These are phyloP conservation scores for Komagataella mondaviorum DNA, from an alignment of 805 yeast genomes.

Conservation along the genomic window DNA sequence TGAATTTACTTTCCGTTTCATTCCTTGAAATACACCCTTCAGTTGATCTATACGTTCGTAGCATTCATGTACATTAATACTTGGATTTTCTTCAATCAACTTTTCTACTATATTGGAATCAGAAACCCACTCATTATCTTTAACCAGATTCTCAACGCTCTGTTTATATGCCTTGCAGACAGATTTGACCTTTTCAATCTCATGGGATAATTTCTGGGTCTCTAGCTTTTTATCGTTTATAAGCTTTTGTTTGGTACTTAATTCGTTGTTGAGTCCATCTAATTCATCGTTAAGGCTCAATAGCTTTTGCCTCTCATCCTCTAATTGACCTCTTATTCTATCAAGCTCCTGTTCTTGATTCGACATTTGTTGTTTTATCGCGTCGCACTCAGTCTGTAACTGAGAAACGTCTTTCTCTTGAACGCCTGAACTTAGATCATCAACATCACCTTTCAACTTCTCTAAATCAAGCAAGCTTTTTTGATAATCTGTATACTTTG, in stretches of 20 bases:
- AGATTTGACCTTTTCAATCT: conserved; percentile 32
- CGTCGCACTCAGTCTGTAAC: conserved; percentile 12
- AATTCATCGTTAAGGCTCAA: conserved; percentile 70
- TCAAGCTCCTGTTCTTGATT: conserved; percentile 6
- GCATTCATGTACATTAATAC: conserved; percentile 49
- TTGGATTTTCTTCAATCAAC: conserved; percentile 47
- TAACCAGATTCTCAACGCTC: conserved; percentile 30
- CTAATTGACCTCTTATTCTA: conserved; percentile 21
- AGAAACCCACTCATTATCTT: conserved; percentile 58
- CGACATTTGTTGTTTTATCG: conserved; percentile 1
- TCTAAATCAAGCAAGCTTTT: conserved; percentile 57
- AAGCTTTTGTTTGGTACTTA: conserved; percentile 28
- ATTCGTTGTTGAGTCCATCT: conserved; percentile 34
- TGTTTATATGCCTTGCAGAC: conserved; percentile 21
- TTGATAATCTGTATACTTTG: conserved; percentile 42
- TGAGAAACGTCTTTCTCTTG: conserved; percentile 22
- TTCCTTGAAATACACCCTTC: conserved; percentile 43
- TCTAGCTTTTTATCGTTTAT: conserved; percentile 35
- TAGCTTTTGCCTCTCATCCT: conserved; percentile 43
- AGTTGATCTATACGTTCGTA: conserved; percentile 43
- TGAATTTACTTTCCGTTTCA: conserved; percentile 73
- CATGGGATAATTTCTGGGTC: conserved; percentile 40
- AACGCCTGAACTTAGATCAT: conserved; percentile 26
- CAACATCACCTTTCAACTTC: conserved; percentile 46
- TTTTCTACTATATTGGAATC: conserved; percentile 46